These are phyloP conservation scores for Sphaerulina musiva DNA, from an alignment of 2,329 filamentous ascomycete species.

Conservation along the genomic window DNA sequence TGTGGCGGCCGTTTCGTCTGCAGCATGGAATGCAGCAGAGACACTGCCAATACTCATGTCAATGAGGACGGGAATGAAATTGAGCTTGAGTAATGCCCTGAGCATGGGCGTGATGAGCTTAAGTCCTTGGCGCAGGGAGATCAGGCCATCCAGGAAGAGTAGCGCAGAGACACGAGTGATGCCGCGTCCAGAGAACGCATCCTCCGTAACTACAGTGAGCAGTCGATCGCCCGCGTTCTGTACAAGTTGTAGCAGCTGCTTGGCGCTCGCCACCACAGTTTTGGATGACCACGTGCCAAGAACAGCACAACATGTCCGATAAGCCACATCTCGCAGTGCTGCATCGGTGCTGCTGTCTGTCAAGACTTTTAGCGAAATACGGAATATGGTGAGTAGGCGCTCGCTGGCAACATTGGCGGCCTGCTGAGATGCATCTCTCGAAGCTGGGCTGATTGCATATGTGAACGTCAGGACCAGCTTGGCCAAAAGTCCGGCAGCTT, in stretches of 20 bases:
- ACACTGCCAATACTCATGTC: slow-evolving; percentile 76
- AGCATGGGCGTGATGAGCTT: slow-evolving; percentile 70
- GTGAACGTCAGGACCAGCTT: slow-evolving; percentile 62
- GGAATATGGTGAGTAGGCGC: slow-evolving; percentile 84
- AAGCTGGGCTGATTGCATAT: slow-evolving; percentile 58
- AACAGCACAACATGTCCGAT: slow-evolving; percentile 69
- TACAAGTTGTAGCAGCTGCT: slow-evolving; percentile 54
- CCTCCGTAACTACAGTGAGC: slow-evolving; percentile 82
- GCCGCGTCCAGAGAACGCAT: slow-evolving; percentile 78
- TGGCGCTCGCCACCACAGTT: slow-evolving; percentile 18
- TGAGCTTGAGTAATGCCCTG: slow-evolving; percentile 72
- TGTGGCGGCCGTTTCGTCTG: slow-evolving; percentile 48
- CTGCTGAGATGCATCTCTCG: slow-evolving; percentile 39
- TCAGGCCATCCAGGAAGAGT: slow-evolving; percentile 71
- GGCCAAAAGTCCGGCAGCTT: neutral
- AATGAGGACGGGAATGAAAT: slow-evolving; percentile 84
- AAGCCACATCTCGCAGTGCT: slow-evolving; percentile 74
- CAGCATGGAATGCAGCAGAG: slow-evolving; percentile 54
- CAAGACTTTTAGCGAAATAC: slow-evolving; percentile 74
- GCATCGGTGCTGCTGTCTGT: slow-evolving; percentile 64
- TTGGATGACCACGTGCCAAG: slow-evolving; percentile 17
- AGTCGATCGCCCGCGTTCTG: slow-evolving; percentile 75
- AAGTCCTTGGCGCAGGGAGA: slow-evolving; percentile 60
- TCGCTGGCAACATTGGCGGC: slow-evolving; percentile 60
- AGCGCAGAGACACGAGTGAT: slow-evolving; percentile 79